Conservation (phyloP, 352 stramenopile species). For the Phytophthora pinifolia region DNA sequence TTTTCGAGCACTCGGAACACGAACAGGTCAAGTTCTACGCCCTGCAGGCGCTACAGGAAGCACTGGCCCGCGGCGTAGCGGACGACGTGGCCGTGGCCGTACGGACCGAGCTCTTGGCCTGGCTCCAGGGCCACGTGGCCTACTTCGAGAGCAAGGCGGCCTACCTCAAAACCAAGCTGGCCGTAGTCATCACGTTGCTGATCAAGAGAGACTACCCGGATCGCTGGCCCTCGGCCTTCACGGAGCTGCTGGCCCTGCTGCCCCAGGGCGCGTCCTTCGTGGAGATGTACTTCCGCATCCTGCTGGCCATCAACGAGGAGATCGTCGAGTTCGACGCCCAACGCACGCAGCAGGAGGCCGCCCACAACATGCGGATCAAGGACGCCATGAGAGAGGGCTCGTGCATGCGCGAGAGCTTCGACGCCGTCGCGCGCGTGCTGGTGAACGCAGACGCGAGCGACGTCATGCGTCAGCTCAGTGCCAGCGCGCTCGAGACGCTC, state of each 20-base stretch:
- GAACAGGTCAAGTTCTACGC: conserved; percentile 86
- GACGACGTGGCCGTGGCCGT: conserved; percentile 53
- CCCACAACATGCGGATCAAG: conserved; percentile 86
- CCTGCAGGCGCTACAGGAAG: conserved; percentile 74
- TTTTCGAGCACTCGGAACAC: conserved; percentile 67
- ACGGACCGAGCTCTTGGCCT: conserved; percentile 56
- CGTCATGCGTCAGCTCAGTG: conserved; percentile 69
- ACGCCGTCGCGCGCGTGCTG: conserved; percentile 84
- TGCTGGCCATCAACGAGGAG: conserved; percentile 91
- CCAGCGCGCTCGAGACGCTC: conserved; percentile 70
- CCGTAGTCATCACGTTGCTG: conserved; percentile 76
- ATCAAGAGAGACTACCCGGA: conserved; percentile 91
- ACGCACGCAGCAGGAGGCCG: conserved; percentile 53
- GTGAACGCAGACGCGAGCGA: conserved; percentile 70
- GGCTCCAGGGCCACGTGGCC: conserved; percentile 60
- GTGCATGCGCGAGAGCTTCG: conserved; percentile 75
- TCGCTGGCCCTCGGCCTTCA: conserved; percentile 84
- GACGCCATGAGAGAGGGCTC: conserved; percentile 84
- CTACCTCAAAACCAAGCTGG: conserved; percentile 88
- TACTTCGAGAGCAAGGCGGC: conserved; percentile 60
- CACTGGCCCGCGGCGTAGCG: conserved; percentile 39
- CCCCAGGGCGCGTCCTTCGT: conserved; percentile 75
- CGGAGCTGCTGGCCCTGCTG: conserved; percentile 76
- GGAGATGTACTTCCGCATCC: conserved; percentile 90
- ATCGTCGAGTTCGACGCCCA: conserved; percentile 89